phyloP scores from a whole-genome alignment of 345 rosid genomes.

The Linum lewisii region DNA sequence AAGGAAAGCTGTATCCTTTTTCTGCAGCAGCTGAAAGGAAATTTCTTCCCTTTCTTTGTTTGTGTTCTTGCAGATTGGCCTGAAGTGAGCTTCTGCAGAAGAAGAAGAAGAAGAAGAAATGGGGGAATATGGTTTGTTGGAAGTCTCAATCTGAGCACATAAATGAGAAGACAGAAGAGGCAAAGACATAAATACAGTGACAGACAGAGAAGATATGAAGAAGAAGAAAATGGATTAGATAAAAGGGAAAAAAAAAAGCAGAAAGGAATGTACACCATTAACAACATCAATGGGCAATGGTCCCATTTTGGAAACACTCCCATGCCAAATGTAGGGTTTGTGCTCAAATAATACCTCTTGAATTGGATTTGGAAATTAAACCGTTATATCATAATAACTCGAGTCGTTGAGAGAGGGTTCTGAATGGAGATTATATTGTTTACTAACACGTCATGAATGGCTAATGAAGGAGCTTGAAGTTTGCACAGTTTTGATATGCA shows the following conservation, averaged over 20 bases:
- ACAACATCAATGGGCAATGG: slow-evolving; percentile 17
- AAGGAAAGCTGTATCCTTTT: neutral
- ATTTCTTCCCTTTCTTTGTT: neutral
- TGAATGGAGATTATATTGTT: too few relatives aligned
- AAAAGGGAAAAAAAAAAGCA: neutral
- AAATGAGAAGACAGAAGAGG: neutral
- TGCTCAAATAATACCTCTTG: neutral
- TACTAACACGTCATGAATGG: too few relatives aligned
- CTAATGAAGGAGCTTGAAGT: too few relatives aligned
- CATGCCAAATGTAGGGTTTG: slow-evolving; percentile 9
- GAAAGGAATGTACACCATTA: slow-evolving; percentile 18
- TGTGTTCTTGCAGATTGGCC: too few relatives aligned
- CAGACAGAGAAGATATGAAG: neutral
- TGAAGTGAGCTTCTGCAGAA: slow-evolving; percentile 6
- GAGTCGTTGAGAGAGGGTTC: too few relatives aligned
- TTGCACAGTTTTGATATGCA: too few relatives aligned
- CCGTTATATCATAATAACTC: too few relatives aligned
- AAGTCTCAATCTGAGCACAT: neutral
- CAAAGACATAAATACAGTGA: slow-evolving; percentile 4
- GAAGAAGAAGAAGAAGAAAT: neutral
- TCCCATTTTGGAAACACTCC: slow-evolving; percentile 9
- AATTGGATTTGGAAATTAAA: too few relatives aligned
- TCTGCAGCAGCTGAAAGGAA: too few relatives aligned
- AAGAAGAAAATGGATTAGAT: neutral
- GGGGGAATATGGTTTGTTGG: neutral